A percentile compares a stretch with the other conserved stretches of the same genome.
Evolutionary conservation across 177 flowering plant genomes (phyloP).

Genomic region (Vitis hybrid): DNA sequence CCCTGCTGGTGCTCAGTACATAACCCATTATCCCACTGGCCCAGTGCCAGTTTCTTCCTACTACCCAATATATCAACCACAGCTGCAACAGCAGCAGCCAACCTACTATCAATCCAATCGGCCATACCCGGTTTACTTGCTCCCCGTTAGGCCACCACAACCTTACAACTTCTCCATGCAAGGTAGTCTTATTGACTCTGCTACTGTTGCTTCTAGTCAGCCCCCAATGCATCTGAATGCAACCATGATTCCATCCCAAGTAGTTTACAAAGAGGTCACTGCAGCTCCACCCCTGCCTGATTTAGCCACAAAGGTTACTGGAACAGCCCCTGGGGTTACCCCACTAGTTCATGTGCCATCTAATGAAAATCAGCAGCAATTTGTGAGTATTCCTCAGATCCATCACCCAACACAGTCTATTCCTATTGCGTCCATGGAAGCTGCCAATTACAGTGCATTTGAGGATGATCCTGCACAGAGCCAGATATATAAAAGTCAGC

Average conservation of each 20-base stretch:
- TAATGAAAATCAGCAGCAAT: constrained; percentile 22
- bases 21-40: constrained; percentile 23
- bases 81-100: constrained; percentile 29
- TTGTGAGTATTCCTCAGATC: constrained; percentile 15
- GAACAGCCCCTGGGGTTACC: constrained; percentile 8
- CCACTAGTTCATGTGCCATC: constrained; percentile 17
- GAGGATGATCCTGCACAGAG: constrained; percentile 40
- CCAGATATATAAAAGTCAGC: constrained; percentile 64
- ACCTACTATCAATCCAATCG: constrained; percentile 34
- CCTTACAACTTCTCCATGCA: constrained; percentile 23
- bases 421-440: constrained; percentile 17
- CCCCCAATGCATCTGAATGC: constrained; percentile 29
- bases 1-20: constrained; percentile 24
- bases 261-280: constrained; percentile 22
- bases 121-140: constrained; percentile 38
- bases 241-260: constrained; percentile 11
- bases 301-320: constrained; percentile 18
- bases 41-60: constrained; percentile 27
- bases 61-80: constrained; percentile 31
- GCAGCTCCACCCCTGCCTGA: constrained; percentile 21
- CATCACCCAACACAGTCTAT: constrained; percentile 23
- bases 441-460: constrained; percentile 20
- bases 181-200: constrained; percentile 3
- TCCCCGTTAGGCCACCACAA: constrained; percentile 37
- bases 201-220: constrained; percentile 14